These are phyloP conservation scores for Xylaria sp. DNA, from an alignment of 2,329 filamentous ascomycete genomes.

Conservation along the genomic window DNA sequence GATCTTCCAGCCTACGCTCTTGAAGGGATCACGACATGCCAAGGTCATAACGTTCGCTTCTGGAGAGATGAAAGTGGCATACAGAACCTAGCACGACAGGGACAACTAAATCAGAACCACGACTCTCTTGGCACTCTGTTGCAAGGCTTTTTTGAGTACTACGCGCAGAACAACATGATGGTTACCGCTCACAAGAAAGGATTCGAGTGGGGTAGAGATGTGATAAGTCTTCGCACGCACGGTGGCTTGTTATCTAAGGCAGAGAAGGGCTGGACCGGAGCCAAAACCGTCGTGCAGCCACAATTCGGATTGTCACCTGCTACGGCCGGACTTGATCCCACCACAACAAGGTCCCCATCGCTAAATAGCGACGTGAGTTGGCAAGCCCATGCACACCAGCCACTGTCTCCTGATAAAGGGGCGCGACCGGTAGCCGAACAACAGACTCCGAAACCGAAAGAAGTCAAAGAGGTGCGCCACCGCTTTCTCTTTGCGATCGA, in stretches of 20 bases:
- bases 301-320: slow-evolving; percentile 52
- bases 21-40: slow-evolving; percentile 61
- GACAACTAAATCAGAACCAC: slow-evolving; percentile 73
- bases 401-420: slow-evolving; percentile 28
- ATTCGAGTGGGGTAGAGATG: slow-evolving; percentile 85
- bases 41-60: slow-evolving; percentile 79
- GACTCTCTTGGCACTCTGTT: slow-evolving; percentile 78
- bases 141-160: slow-evolving; percentile 90
- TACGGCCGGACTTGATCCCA: slow-evolving; percentile 34
- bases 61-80: slow-evolving; percentile 82
- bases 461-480: slow-evolving; percentile 77
- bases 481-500: slow-evolving; percentile 91
- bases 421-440: slow-evolving; percentile 29
- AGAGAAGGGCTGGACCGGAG: slow-evolving; percentile 87
- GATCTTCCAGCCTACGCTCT: slow-evolving; percentile 53
- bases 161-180: slow-evolving; percentile 70
- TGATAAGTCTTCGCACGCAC: slow-evolving; percentile 78
- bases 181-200: slow-evolving; percentile 62
- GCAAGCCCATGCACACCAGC: slow-evolving; percentile 30
- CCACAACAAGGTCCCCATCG: slow-evolving; percentile 34
- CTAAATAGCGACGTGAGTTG: slow-evolving; percentile 36
- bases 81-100: slow-evolving; percentile 64
- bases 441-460: slow-evolving; percentile 49
- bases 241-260: slow-evolving; percentile 79
- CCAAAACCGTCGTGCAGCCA: slow-evolving; percentile 73